Evolutionary conservation across 257 asterid genomes (phyloP).

Genomic region (Solanum corneliomulleri): DNA sequence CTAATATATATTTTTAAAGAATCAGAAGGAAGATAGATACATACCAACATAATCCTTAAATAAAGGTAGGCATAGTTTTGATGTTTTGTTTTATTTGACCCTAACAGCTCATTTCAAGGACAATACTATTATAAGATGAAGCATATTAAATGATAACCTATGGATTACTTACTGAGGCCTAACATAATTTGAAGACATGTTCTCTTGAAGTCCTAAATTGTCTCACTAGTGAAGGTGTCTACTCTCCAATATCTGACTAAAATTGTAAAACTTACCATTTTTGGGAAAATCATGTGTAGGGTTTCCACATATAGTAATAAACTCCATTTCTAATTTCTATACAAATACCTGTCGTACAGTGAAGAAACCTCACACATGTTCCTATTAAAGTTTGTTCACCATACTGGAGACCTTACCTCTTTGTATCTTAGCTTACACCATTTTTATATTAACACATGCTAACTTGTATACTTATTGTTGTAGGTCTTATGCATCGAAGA

Average conservation of each 20-base stretch:
- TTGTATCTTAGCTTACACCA: neutral
- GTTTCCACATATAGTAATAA: neutral
- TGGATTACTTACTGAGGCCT: neutral
- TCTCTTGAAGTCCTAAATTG: neutral
- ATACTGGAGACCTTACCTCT: slow-evolving; percentile 13
- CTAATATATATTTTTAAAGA: neutral
- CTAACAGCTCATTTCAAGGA: neutral
- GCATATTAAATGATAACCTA: neutral
- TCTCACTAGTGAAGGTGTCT: neutral
- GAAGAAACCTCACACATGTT: neutral
- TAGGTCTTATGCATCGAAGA: neutral
- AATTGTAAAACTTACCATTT: neutral
- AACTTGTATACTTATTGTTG: neutral
- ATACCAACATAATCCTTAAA: neutral
- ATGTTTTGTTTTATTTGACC: neutral
- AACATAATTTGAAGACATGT: neutral
- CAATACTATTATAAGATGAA: neutral
- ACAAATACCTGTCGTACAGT: neutral
- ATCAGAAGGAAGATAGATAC: neutral
- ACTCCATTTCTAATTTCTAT: neutral
- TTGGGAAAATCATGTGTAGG: neutral
- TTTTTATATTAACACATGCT: neutral
- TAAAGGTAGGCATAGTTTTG: neutral
- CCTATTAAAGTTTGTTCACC: slow-evolving; percentile 1
- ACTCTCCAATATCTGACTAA: neutral